Conservation (phyloP, 495 filamentous ascomycete species). For the Aspergillus steynii region DNA sequence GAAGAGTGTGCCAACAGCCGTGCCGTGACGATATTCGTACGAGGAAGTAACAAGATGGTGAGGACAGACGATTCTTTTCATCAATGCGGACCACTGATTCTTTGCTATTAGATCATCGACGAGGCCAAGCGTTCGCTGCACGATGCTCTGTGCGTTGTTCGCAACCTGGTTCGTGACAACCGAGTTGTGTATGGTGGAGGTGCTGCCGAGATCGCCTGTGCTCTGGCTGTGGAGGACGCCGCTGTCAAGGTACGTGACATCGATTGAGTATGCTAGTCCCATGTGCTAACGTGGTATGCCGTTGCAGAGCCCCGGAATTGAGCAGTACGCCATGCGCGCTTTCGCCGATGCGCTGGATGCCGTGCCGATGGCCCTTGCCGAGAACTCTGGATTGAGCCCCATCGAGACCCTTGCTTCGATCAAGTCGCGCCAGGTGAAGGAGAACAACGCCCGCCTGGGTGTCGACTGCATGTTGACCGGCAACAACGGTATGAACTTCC, state of each 20-base stretch:
- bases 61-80: conserved; percentile 16
- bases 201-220: conserved; percentile 97
- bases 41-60: conserved; percentile 99
- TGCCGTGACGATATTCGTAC: conserved; percentile 92
- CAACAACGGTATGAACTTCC: conserved; percentile 63
- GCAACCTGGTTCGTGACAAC: conserved; percentile 94
- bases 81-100: conserved; percentile 14
- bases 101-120: conserved; percentile 78
- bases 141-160: conserved; percentile 95
- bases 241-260: conserved; percentile 68
- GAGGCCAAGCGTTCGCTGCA: conserved; percentile 97
- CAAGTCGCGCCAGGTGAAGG: conserved; percentile 94
- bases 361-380: conserved; percentile 93
- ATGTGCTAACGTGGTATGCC: conserved; percentile 7
- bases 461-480: conserved; percentile 98
- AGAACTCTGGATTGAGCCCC: conserved; percentile 94
- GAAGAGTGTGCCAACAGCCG: conserved; percentile 98
- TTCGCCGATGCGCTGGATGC: conserved; percentile 94
- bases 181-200: conserved; percentile 98
- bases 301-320: conserved; percentile 78
- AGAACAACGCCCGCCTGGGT: conserved; percentile 79
- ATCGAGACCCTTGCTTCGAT: conserved; percentile 93
- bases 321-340: conserved; percentile 98
- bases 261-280: not conserved
- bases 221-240: conserved; percentile 91